Evolutionary conservation across 805 yeast genomes (phyloP), one percentile per base, ranked within the genome.

Genomic region (Pichia eremophila): DNA sequence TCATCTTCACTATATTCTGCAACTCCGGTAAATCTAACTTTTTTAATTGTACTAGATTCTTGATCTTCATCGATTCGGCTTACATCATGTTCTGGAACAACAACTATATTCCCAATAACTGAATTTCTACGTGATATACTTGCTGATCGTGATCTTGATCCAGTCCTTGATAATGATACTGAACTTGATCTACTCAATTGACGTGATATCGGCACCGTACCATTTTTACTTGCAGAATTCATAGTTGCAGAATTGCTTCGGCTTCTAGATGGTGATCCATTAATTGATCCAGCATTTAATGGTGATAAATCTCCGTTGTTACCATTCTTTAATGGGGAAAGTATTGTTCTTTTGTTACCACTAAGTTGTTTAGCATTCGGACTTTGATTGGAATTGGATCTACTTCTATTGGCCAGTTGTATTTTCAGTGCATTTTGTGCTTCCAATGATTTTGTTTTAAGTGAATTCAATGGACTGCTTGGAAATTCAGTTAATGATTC

Each of bases 1-100:
- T 77, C 83, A 8, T 70, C 76, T 34, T 71, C 77, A 2, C 70
- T 56, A 47, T 74, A 77, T 44, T 69, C 74, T 1, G 75, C 69
- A 6, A 77, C 81, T 0, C 81, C 81, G 5, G 63, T 63, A 51
- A 77, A 77, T 32, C 82, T 57, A 11, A 77, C 81, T 51, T 65
- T 74, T 51, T 74, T 76, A 2, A 60, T 35, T 10, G 4, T 4
- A 7, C 8, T 14, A 11, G 54, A 4, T 19, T 51, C 52, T 5
- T 63, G 65, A 29, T 49, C 46, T 19, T 47, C 54, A 31, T 48
- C 49, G 4, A 43, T 36, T 25, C 27, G 27, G 8, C 14, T 39
- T 18, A 15, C 4, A 9, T 45, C 35, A 37, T 31, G 9, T 51
- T 54, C 37, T 48, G 57, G 17, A 15, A 50, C 59, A 14, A 63